Evolutionary conservation across 306 rosid species (phyloP).

Genomic region (Gillenia trifoliata): DNA sequence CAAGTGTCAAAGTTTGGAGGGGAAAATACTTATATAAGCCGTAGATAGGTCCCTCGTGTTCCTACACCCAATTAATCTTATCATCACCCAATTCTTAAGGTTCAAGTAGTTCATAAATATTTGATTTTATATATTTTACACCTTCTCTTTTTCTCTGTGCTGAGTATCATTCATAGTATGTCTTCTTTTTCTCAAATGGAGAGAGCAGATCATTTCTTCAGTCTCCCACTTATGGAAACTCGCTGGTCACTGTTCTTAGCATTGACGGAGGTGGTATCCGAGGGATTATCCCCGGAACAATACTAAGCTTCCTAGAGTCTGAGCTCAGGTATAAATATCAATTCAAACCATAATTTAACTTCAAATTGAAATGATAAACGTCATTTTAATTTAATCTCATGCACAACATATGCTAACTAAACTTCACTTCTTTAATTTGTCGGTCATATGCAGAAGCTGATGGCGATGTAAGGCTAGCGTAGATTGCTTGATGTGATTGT

Average conservation of each 20-base stretch:
- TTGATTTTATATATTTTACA: too few species aligned
- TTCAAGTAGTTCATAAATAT: neutral
- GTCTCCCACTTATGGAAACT: slow-evolving; percentile 62
- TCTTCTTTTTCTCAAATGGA: slow-evolving; percentile 11
- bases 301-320: slow-evolving; percentile 55
- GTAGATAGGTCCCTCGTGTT: neutral
- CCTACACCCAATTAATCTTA: neutral
- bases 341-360: neutral
- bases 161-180: neutral
- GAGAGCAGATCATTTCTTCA: slow-evolving; percentile 15
- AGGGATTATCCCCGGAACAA: slow-evolving; percentile 58
- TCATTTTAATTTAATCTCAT: neutral
- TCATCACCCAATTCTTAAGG: neutral
- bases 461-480: slow-evolving; percentile 26
- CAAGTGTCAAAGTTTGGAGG: neutral
- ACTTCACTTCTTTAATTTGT: neutral
- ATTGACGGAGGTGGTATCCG: slow-evolving; percentile 69
- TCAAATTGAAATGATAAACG: neutral
- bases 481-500: slow-evolving; percentile 32
- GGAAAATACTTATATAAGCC: neutral
- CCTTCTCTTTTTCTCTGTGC: too few species aligned
- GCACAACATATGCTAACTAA: neutral
- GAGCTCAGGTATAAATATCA: slow-evolving; percentile 46
- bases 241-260: slow-evolving; percentile 57
- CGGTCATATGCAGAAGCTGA: slow-evolving; percentile 19